phyloP scores from a whole-genome alignment of 441 rosid species.

The Raphanus hybrid region DNA sequence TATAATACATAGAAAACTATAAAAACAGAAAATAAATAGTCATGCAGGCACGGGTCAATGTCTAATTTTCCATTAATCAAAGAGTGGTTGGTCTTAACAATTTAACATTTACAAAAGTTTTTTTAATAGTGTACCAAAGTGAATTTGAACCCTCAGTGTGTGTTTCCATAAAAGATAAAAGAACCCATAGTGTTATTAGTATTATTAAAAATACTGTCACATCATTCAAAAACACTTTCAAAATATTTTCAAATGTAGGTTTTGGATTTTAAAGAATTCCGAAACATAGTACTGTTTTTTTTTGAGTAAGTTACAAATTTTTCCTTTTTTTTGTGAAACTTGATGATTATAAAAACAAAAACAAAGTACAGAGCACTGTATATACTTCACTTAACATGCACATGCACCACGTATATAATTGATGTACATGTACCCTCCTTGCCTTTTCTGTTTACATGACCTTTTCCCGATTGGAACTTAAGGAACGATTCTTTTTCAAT shows the following conservation, averaged over 20 bases:
- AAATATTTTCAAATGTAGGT: not conserved
- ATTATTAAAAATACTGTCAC: not conserved
- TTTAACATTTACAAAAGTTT: not conserved
- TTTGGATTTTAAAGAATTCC: not conserved
- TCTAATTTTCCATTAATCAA: not conserved
- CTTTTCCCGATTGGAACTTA: not conserved
- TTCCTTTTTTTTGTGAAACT: too few species aligned
- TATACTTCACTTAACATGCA: slow-evolving; percentile 29
- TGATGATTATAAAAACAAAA: not conserved
- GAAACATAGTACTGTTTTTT: not conserved
- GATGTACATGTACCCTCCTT: slow-evolving; percentile 1
- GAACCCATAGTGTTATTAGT: not conserved
- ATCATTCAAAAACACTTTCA: not conserved
- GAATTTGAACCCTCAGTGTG: not conserved
- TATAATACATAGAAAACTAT: too few species aligned
- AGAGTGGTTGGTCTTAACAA: not conserved
- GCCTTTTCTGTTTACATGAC: not conserved
- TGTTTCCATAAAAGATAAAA: not conserved
- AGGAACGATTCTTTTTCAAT: not conserved
- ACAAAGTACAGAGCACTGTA: slow-evolving; percentile 15
- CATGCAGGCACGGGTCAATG: too few species aligned
- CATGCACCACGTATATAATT: slow-evolving; percentile 35
- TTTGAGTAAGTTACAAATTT: too few species aligned
- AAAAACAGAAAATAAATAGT: too few species aligned
- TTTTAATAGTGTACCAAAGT: not conserved